Evolutionary conservation across 805 yeast species (phyloP).

Genomic region (Henningerozyma blattae): DNA sequence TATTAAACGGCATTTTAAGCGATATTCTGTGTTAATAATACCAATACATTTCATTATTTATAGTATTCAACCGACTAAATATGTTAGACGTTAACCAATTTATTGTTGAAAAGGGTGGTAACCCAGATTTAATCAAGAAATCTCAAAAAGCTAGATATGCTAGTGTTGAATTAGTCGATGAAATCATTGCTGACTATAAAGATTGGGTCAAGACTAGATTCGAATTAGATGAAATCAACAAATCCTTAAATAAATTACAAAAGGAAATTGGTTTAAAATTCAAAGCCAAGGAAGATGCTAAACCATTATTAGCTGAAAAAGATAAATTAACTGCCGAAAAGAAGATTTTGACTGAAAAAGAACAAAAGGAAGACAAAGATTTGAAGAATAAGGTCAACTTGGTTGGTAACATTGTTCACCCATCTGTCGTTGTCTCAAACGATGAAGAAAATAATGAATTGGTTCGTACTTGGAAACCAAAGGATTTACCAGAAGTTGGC

Average conservation of each 20-base stretch:
- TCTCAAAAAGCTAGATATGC: constrained; percentile 94
- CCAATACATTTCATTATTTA: not conserved
- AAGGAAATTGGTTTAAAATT: constrained; percentile 86
- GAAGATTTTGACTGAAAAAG: constrained; percentile 49
- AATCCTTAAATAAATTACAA: constrained; percentile 77
- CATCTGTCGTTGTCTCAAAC: constrained; percentile 72
- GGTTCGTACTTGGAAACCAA: constrained; percentile 81
- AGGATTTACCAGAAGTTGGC: constrained; percentile 45
- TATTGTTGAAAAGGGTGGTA: constrained; percentile 93
- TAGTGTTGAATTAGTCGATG: constrained; percentile 90
- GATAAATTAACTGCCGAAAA: constrained; percentile 63
- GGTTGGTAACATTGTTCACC: constrained; percentile 92
- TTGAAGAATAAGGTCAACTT: constrained; percentile 73
- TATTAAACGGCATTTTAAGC: not conserved
- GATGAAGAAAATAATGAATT: constrained; percentile 88
- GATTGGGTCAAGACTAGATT: constrained; percentile 86
- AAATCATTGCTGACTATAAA: constrained; percentile 82
- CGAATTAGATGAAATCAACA: constrained; percentile 83
- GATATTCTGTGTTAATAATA: not conserved
- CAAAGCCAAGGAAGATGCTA: constrained; percentile 92
- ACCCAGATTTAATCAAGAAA: constrained; percentile 75
- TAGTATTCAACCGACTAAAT: constrained; percentile 1
- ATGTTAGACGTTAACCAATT: constrained; percentile 93
- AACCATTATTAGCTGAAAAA: constrained; percentile 70
- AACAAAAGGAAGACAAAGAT: constrained; percentile 67